Percentiles rank a stretch among this genome's conserved stretches.
These are phyloP conservation scores for Spiraea crenata DNA, from an alignment of 331 rosid genomes.

Conservation along the genomic window DNA sequence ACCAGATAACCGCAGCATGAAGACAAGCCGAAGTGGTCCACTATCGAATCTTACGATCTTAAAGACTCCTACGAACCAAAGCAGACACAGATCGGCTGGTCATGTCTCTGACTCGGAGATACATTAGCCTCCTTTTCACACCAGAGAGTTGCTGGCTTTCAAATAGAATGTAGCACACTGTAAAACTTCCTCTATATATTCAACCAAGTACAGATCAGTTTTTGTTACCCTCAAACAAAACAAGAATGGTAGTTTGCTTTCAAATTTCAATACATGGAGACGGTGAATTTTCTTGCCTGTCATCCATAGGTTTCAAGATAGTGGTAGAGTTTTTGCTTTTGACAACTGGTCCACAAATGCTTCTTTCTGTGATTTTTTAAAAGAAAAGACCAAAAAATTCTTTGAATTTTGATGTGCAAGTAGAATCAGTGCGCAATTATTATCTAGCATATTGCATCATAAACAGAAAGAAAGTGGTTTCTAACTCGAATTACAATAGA, in stretches of 20 bases:
- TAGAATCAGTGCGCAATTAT: not conserved
- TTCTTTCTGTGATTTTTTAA: no score
- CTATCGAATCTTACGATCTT: constrained; percentile 26
- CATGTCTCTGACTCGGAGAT: constrained; percentile 34
- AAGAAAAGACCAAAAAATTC: not conserved
- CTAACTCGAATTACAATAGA: not conserved
- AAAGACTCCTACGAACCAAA: constrained; percentile 20
- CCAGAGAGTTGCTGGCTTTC: not conserved
- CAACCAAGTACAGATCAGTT: not conserved
- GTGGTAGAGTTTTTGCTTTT: not conserved
- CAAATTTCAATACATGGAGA: not conserved
- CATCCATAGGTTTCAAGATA: not conserved
- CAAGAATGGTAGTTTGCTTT: not conserved
- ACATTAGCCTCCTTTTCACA: constrained; percentile 22
- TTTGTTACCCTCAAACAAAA: constrained; percentile 18
- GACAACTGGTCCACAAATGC: no score
- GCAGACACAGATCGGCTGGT: constrained; percentile 25
- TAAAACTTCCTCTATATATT: not conserved
- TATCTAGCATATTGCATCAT: not conserved
- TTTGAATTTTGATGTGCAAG: not conserved
- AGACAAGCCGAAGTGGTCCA: constrained; percentile 30
- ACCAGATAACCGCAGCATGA: constrained; percentile 30
- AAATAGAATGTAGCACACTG: not conserved
- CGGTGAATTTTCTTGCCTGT: not conserved
- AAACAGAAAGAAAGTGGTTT: not conserved